Conservation (phyloP, 2,329 filamentous ascomycete genomes). For the Aspergillus transmontanensis region DNA sequence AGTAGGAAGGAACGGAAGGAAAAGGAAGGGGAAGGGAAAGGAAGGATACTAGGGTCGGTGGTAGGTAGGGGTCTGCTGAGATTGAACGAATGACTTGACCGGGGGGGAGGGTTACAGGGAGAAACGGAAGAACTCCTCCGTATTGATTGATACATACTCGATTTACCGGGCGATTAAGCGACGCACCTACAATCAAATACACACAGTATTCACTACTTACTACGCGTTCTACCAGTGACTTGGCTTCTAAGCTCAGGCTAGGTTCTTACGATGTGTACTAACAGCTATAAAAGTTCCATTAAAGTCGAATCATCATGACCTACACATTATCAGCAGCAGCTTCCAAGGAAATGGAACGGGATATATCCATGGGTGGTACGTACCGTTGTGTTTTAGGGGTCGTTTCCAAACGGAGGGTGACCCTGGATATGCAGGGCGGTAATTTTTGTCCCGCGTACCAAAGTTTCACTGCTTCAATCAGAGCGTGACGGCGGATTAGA, state of each 20-base stretch:
- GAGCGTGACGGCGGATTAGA: not conserved
- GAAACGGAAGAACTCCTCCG: slow-evolving; percentile 5
- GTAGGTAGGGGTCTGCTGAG: slow-evolving; percentile 3
- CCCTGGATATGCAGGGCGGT: slow-evolving; percentile 19
- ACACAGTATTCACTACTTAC: not conserved
- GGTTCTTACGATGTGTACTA: not conserved
- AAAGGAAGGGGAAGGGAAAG: slow-evolving; percentile 12
- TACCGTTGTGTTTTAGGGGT: slow-evolving; percentile 4
- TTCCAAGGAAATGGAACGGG: not conserved
- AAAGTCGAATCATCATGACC: not conserved
- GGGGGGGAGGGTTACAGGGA: slow-evolving; percentile 3
- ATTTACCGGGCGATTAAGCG: slow-evolving; percentile 9
- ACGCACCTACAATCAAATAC: slow-evolving; percentile 4
- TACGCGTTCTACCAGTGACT: not conserved
- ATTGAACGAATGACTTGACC: slow-evolving; percentile 3
- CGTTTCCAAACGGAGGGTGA: slow-evolving; percentile 18
- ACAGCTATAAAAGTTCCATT: not conserved
- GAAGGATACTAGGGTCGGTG: slow-evolving; percentile 5
- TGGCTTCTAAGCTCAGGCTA: not conserved
- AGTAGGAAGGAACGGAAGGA: slow-evolving; percentile 11
- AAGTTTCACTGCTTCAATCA: slow-evolving; percentile 15
- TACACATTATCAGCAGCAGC: not conserved
- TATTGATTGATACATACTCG: slow-evolving; percentile 1
- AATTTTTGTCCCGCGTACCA: slow-evolving; percentile 22
- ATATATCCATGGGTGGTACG: slow-evolving; percentile 1